These are phyloP conservation scores for Hawksworthiomyces lignivorus DNA, from an alignment of 2,329 filamentous ascomycete species.

Conservation along the genomic window DNA sequence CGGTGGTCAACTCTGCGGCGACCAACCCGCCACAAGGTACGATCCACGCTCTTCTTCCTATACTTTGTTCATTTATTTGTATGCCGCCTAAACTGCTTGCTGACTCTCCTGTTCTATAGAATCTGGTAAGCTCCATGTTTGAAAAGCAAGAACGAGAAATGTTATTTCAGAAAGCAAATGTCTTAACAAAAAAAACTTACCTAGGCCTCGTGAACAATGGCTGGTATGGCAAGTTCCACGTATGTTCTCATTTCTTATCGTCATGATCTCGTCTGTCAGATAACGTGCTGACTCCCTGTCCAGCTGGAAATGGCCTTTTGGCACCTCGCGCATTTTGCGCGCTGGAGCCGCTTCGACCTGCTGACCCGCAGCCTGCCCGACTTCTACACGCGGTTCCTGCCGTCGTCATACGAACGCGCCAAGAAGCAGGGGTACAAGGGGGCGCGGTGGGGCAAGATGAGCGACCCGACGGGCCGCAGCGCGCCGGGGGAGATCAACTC, in stretches of 20 bases:
- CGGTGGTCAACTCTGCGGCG: constrained; percentile 44
- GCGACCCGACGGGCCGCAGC: constrained; percentile 44
- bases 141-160: too few relatives aligned
- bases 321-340: constrained; percentile 43
- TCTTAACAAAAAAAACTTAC: too few relatives aligned
- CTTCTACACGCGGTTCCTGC: constrained; percentile 40
- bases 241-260: too few relatives aligned
- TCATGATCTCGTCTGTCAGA: too few relatives aligned
- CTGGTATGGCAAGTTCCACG: constrained; percentile 50
- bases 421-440: constrained; percentile 33
- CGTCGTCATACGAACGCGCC: constrained; percentile 29
- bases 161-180: too few relatives aligned
- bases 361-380: constrained; percentile 36
- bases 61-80: too few relatives aligned
- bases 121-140: constrained; percentile 2
- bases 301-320: constrained; percentile 47
- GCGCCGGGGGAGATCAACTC: constrained; percentile 55
- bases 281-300: neutral
- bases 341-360: constrained; percentile 40
- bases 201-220: constrained; percentile 44
- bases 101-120: neutral
- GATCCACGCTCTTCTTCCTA: neutral
- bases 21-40: constrained; percentile 38
- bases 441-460: constrained; percentile 47
- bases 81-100: too few relatives aligned